Conservation (phyloP, 2,329 filamentous ascomycete species). For the Chlorencoelia australis region DNA sequence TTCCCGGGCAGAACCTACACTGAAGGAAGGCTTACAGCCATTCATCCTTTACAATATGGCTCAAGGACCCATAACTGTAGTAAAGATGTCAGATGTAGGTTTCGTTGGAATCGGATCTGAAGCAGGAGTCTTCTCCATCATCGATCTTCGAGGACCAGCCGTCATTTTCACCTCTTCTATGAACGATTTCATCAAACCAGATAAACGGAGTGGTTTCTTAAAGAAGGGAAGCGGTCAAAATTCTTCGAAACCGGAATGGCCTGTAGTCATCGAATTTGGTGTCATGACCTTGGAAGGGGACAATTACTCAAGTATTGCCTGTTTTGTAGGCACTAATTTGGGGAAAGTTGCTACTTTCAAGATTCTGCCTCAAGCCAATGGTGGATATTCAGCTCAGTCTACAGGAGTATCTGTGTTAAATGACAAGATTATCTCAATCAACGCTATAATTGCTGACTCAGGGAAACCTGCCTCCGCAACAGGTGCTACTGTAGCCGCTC, state of each 20-base stretch:
- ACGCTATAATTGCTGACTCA: conserved; percentile 68
- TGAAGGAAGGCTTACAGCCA: conserved; percentile 77
- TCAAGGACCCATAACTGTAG: conserved; percentile 67
- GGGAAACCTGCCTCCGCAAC: conserved; percentile 70
- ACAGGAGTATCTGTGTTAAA: conserved; percentile 59
- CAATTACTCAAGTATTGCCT: conserved; percentile 85
- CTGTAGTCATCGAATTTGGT: conserved; percentile 78
- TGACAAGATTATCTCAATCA: conserved; percentile 63
- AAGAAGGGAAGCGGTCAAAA: conserved; percentile 41
- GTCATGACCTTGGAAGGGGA: conserved; percentile 92
- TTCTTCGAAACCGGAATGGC: conserved; percentile 54
- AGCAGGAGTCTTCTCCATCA: conserved; percentile 66
- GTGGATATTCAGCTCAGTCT: conserved; percentile 62
- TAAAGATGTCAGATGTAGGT: conserved; percentile 83
- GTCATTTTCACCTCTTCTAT: conserved; percentile 70
- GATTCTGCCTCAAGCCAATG: conserved; percentile 60
- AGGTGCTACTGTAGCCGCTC: conserved; percentile 61
- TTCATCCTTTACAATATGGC: conserved; percentile 73
- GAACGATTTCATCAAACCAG: conserved; percentile 63
- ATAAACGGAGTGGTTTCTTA: conserved; percentile 66
- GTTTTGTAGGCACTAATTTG: conserved; percentile 80
- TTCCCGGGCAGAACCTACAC: conserved; percentile 55
- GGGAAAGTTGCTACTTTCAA: conserved; percentile 87
- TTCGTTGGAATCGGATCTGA: conserved; percentile 85
- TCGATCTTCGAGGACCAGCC: conserved; percentile 79